These are phyloP conservation scores for Sporothrix brunneoviolacea DNA, from an alignment of 2,329 filamentous ascomycete genomes.

Conservation along the genomic window DNA sequence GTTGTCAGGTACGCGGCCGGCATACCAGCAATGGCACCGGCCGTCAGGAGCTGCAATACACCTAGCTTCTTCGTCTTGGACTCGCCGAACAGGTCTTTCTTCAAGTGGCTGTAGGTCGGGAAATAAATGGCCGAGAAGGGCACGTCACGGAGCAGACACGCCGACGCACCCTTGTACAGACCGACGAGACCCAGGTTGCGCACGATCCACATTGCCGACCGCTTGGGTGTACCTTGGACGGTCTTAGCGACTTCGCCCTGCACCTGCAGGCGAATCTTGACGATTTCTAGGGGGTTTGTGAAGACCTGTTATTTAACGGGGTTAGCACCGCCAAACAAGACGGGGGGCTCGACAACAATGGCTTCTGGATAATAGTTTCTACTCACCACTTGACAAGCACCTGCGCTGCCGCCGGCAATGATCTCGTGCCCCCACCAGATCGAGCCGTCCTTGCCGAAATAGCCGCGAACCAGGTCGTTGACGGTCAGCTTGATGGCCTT, in stretches of 20 bases:
- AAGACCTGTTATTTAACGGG: too few species aligned
- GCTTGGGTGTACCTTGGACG: constrained; percentile 72
- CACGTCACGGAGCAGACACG: constrained; percentile 90
- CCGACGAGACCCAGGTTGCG: constrained; percentile 89
- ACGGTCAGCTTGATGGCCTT: constrained; percentile 99
- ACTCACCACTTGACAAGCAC: constrained; percentile 96
- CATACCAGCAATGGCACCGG: constrained; percentile 91
- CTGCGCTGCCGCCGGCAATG: constrained; percentile 80
- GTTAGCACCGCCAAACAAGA: too few species aligned
- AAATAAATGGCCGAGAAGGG: constrained; percentile 99
- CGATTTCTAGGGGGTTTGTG: constrained; percentile 96
- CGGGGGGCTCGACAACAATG: too few species aligned
- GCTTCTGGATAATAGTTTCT: too few species aligned
- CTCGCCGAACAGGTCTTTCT: constrained; percentile 91
- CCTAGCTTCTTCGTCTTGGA: constrained; percentile 79
- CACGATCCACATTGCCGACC: constrained; percentile 96
- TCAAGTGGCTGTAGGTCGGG: constrained; percentile 90
- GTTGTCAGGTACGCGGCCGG: constrained; percentile 91
- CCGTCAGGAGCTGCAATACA: constrained; percentile 82
- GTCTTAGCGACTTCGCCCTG: constrained; percentile 93
- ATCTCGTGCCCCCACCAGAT: constrained; percentile 70
- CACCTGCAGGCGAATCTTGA: constrained; percentile 97
- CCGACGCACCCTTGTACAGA: constrained; percentile 92
- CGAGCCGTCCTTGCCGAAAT: constrained; percentile 66
- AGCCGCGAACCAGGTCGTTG: constrained; percentile 81